Base-by-base conservation (phyloP, 1,284 basidiomycete genomes). In the Rhodotorula sp. region DNA sequence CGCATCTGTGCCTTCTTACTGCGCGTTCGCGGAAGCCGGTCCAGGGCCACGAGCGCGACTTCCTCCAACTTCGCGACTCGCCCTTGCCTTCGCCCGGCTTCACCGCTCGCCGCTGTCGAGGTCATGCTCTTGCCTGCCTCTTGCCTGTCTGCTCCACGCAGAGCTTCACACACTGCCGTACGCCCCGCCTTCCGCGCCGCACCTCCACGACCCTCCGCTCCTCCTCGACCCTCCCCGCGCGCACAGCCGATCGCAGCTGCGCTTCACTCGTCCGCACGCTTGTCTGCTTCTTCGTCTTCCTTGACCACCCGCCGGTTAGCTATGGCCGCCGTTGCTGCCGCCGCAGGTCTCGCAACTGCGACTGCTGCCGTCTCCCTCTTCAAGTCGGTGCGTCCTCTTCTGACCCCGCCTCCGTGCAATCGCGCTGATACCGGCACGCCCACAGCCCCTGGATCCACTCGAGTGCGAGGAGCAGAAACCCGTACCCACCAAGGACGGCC, bases 271-370 rank as follows among this genome's bases (percentile, higher is more conserved):
- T 37, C 54, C 32, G 32, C 55, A 10, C 8, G 41, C 54, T 36
- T 34, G 29, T n/a, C 51, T 25, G 19, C 46, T 3, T 15, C 51
- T 25, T 55, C 37, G 8, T 27, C 32, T 1, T n/a, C n/a, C n/a
- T n/a, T n/a, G n/a, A 25, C 48, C 2, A 15, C 34, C 22, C 34
- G 32, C n/a, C 66, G 36, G 0, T 22, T 29, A 37, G 27, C 39
- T n/a, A 69, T 61, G 62, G 29, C 61, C 17, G 57, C 44, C 21
- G 57, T 41, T 22, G 57, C 63, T 21, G 57, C 34, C n/a, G 62
- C 67, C n/a, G 57, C 62, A 9, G 63, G 67, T 41, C 62, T 69
- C 51, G 67, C 58, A 22, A 56, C 61, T 25, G 62, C 67, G 8
- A 54, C 67, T 15, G 67, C 51, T 15, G 51, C 57, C 46, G 29